Evolutionary conservation across 306 rosid genomes (phyloP), one percentile per base, ranked within the genome.

Genomic region (Pterocarpus santalinus): DNA sequence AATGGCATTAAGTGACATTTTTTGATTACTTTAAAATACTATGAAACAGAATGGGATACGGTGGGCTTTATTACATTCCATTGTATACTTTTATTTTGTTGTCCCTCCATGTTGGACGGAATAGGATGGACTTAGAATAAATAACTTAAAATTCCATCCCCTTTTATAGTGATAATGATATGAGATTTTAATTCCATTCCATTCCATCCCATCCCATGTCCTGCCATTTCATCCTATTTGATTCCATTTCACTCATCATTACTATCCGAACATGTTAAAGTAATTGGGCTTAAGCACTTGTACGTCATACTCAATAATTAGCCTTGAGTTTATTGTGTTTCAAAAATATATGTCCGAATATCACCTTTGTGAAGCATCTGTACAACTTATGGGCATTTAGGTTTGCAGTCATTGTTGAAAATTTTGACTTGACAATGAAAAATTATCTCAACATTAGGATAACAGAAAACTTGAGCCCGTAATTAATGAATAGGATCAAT

Each of bases 401-500:
- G 44, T 41, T 58, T 41, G 6, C 34, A 8, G 6, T 38, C 55
- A 41, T 6, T 72, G 16, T 55, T 32, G 53, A 8, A 17, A 5
- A 17, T 12, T 14, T 51, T 51, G 53, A 13, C 53, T 1, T 12
- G 53, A 3, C 4, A 10, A 12, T 52, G 30, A 7, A 55, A 53
- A 66, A 51, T 33, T 55, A 36, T 69, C 5, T 64, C 39, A 49
- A 38, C 22, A 7, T 11, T 22, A 17, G 52, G 75, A 73, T n/a
- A 41, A 39, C 38, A 22, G 28, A 22, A 22, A 22, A 22, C 28
- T 60, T 34, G 56, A 46, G 36, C 1, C 44, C 17, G 52, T 3
- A 12, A 28, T 61, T 60, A 75, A 8, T 34, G 81, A 15, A 65
- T 38, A 43, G 28, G 70, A 41, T 69, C 32, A 44, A 16, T 41